Evolutionary conservation across 106 monocot species (phyloP).

Genomic region (Allium cepa): DNA sequence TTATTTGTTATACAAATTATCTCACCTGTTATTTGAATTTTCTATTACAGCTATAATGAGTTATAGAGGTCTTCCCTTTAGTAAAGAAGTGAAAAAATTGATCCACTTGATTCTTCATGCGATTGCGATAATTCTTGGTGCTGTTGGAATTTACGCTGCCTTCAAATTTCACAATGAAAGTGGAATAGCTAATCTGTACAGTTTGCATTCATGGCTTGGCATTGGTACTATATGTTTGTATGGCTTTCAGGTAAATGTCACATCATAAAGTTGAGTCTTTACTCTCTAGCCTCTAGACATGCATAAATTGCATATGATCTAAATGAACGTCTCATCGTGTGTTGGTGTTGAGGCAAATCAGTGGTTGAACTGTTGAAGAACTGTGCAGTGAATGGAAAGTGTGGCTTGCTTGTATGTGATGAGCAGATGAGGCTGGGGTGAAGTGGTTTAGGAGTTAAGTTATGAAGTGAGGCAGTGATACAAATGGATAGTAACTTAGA

Average conservation of each 20-base stretch:
- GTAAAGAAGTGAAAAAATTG: conserved; percentile 63
- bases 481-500: no score
- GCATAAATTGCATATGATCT: no score
- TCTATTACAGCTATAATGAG: conserved; percentile 68
- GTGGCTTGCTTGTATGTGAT: no score
- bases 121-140: conserved; percentile 58
- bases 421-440: no score
- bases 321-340: no score
- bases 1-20: background rate
- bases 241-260: conserved; percentile 56
- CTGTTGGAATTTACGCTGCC: conserved; percentile 70
- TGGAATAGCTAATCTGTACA: conserved; percentile 75
- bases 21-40: background rate
- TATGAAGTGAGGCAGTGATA: no score
- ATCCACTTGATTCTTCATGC: conserved; percentile 73
- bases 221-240: conserved; percentile 74
- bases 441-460: no score
- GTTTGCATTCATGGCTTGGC: conserved; percentile 95
- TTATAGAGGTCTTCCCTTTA: conserved; percentile 63
- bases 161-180: conserved; percentile 94
- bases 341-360: no score
- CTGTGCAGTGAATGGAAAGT: no score
- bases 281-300: no score
- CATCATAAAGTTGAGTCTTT: background rate
- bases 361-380: no score